Conservation (phyloP, 164 flowering plant species). For the Euptelea pleiosperma region DNA sequence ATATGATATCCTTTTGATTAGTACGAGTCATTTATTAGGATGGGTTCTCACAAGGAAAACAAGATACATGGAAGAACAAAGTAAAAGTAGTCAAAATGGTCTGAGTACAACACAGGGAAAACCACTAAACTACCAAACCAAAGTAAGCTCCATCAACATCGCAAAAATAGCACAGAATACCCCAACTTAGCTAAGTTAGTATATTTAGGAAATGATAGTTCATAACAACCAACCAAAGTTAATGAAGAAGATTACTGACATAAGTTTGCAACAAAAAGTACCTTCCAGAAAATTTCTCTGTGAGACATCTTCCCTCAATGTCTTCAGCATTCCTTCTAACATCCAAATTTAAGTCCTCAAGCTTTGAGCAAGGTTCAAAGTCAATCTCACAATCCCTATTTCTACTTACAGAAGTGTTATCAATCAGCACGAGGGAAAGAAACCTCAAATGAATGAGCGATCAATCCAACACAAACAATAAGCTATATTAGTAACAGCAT, state of each 20-base stretch:
- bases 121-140: neutral
- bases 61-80: neutral
- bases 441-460: conserved; percentile 7
- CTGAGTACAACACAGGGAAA: neutral
- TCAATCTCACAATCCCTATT: conserved; percentile 45
- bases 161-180: neutral
- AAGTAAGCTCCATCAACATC: neutral
- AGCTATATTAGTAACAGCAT: conserved; percentile 1
- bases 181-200: too few relatives aligned
- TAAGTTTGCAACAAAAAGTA: conserved; percentile 18
- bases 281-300: conserved; percentile 43
- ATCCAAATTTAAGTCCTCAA: conserved; percentile 86
- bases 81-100: neutral
- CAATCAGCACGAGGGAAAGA: conserved; percentile 12
- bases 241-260: neutral
- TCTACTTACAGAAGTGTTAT: conserved; percentile 25
- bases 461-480: neutral
- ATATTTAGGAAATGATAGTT: neutral
- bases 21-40: neutral
- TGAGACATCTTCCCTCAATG: conserved; percentile 29
- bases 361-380: conserved; percentile 86
- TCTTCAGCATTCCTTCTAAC: conserved; percentile 45
- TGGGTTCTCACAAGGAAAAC: neutral
- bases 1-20: neutral
- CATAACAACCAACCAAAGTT: neutral